Evolutionary conservation across 352 stramenopile species (phyloP).

Genomic region (Phytophthora pisi): DNA sequence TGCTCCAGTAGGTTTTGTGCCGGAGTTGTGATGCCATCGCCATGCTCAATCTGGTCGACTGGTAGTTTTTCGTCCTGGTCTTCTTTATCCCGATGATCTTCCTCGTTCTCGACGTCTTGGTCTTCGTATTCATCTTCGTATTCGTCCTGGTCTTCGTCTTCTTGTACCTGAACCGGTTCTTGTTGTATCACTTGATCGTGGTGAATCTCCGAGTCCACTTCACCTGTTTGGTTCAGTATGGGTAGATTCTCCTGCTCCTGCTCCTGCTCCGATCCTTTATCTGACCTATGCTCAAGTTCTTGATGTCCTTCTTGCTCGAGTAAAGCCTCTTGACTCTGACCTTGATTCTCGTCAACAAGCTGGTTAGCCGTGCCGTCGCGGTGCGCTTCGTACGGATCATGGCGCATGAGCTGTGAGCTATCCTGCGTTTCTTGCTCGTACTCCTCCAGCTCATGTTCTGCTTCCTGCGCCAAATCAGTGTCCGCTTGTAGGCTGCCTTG

Average conservation of each 20-base stretch:
- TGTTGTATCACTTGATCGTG: neutral
- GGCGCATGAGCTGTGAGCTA: neutral
- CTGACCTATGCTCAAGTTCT: neutral
- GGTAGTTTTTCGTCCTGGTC: neutral
- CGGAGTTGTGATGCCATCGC: neutral
- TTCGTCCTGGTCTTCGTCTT: constrained; percentile 18
- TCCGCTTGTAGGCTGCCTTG: neutral
- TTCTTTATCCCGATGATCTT: constrained; percentile 1
- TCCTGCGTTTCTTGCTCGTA: constrained; percentile 1
- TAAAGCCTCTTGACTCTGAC: neutral
- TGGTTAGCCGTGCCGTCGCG: neutral
- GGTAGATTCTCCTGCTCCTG: neutral
- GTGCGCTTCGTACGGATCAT: neutral
- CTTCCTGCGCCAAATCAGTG: neutral
- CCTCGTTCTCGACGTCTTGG: constrained; percentile 1
- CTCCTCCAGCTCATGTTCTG: neutral
- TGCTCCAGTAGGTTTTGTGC: constrained; percentile 14
- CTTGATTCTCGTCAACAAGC: neutral
- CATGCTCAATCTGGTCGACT: neutral
- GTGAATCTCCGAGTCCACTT: constrained; percentile 1
- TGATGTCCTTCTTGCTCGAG: neutral
- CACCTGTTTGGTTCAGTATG: neutral
- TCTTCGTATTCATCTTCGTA: constrained; percentile 27
- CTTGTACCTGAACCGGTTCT: neutral
- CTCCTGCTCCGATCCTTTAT: neutral